These are phyloP conservation scores for Ogataea parapolymorpha DNA, from an alignment of 805 yeast genomes.

Conservation along the genomic window DNA sequence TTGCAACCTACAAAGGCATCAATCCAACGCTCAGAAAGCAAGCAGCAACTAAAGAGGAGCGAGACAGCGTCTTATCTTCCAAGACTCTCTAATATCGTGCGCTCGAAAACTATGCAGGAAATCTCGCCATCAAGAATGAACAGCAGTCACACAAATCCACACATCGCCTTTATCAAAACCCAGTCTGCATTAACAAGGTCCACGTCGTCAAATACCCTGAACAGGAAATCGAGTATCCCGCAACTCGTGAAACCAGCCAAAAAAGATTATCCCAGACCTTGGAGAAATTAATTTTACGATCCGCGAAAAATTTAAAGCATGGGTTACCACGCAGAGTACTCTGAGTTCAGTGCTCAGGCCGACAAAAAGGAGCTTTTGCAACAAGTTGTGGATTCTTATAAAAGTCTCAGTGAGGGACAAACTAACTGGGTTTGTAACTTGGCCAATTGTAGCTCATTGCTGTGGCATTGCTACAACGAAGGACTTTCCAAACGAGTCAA, in stretches of 20 bases:
- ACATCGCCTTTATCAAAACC: not conserved
- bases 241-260: slow-evolving; percentile 12
- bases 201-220: slow-evolving; percentile 1
- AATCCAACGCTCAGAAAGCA: slow-evolving; percentile 14
- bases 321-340: slow-evolving; percentile 71
- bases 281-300: slow-evolving; percentile 12
- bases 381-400: slow-evolving; percentile 55
- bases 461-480: slow-evolving; percentile 85
- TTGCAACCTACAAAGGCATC: slow-evolving; percentile 21
- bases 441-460: slow-evolving; percentile 78
- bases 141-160: not conserved
- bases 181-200: slow-evolving; percentile 2
- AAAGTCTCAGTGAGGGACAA: slow-evolving; percentile 60
- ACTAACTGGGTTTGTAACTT: slow-evolving; percentile 86
- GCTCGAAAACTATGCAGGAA: slow-evolving; percentile 21
- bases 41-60: slow-evolving; percentile 2
- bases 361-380: slow-evolving; percentile 55
- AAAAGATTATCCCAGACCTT: slow-evolving; percentile 15
- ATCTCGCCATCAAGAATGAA: slow-evolving; percentile 19
- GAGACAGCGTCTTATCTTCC: slow-evolving; percentile 4
- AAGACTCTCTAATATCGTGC: slow-evolving; percentile 7
- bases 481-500: slow-evolving; percentile 52
- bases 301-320: slow-evolving; percentile 1
- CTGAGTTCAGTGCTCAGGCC: slow-evolving; percentile 43
- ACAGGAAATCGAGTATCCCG: slow-evolving; percentile 10